These are phyloP conservation scores for Calendula officinalis DNA, from an alignment of 129 eudicot species.

Conservation along the genomic window DNA sequence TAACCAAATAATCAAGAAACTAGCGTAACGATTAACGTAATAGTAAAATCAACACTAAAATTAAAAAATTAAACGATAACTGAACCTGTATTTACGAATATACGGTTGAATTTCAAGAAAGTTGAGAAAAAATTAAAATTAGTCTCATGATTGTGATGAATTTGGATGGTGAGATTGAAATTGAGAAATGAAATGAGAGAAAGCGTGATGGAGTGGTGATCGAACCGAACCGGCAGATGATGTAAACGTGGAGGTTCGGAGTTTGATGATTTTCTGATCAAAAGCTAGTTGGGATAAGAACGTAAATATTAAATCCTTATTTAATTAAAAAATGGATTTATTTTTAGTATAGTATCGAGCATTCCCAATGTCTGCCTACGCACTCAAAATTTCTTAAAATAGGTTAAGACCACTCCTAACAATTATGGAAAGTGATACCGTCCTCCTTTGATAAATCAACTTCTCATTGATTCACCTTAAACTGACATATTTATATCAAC, in stretches of 20 bases:
- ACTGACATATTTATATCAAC: too few species aligned
- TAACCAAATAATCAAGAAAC: constrained; percentile 21
- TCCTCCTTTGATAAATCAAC: too few species aligned
- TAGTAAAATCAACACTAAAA: constrained; percentile 7
- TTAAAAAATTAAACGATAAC: neutral
- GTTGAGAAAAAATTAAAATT: neutral
- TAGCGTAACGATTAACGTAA: neutral
- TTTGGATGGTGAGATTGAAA: neutral
- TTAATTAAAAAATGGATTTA: too few species aligned
- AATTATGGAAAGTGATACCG: too few species aligned
- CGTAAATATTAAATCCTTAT: neutral
- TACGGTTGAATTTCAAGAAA: constrained; percentile 1
- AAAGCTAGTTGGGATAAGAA: constrained; percentile 26
- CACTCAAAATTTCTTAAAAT: too few species aligned
- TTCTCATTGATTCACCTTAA: too few species aligned
- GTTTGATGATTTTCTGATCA: constrained; percentile 29
- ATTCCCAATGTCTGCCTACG: too few species aligned
- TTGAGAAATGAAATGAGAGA: constrained; percentile 14
- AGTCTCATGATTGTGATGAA: neutral
- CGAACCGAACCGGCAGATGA: constrained; percentile 40
- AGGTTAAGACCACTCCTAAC: too few species aligned
- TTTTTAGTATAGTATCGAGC: too few species aligned
- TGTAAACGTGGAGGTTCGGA: constrained; percentile 50
- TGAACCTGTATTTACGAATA: constrained; percentile 11
- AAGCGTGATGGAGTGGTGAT: constrained; percentile 24